Evolutionary conservation across 2,329 filamentous ascomycete species (phyloP).

Genomic region (Aspergillus ruber): DNA sequence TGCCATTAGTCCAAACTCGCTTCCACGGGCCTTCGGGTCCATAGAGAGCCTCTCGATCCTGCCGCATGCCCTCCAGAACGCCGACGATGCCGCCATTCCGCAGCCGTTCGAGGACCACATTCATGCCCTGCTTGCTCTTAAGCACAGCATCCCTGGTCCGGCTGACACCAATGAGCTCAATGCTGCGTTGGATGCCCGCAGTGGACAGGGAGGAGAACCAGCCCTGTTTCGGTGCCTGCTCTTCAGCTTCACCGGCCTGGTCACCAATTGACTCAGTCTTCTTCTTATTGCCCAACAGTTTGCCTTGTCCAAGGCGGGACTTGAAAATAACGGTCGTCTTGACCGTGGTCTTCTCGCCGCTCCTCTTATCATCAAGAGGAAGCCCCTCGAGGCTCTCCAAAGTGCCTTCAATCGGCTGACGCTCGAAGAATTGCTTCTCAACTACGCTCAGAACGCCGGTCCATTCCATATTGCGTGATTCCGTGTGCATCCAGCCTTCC

Average conservation of each 20-base stretch:
- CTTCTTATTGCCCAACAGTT: conserved; percentile 40
- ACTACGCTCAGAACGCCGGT: conserved; percentile 59
- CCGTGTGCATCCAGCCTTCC: conserved; percentile 61
- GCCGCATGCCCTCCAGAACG: conserved; percentile 65
- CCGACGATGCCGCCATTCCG: conserved; percentile 60
- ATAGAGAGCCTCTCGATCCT: conserved; percentile 47
- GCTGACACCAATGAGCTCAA: conserved; percentile 57
- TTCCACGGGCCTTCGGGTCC: conserved; percentile 37
- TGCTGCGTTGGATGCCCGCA: conserved; percentile 55
- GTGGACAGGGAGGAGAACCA: conserved; percentile 56
- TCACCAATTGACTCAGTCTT: conserved; percentile 29
- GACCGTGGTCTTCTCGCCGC: conserved; percentile 48
- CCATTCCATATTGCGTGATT: conserved; percentile 60
- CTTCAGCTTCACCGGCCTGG: conserved; percentile 39
- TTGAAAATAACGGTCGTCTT: conserved; percentile 56
- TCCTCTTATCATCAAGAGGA: conserved; percentile 31
- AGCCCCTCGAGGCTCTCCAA: conserved; percentile 20
- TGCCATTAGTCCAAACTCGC: conserved; percentile 34
- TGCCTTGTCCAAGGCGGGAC: conserved; percentile 54
- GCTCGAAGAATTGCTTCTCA: conserved; percentile 53
- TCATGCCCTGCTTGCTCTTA: conserved; percentile 61
- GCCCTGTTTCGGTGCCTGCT: conserved; percentile 48
- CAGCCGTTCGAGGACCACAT: conserved; percentile 57
- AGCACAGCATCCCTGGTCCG: conserved; percentile 55
- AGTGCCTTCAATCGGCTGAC: conserved; percentile 30